Percentiles rank a stretch among this genome's conserved stretches.
These are phyloP conservation scores for Populus ilicifolia DNA, from an alignment of 345 rosid genomes.

Conservation along the genomic window DNA sequence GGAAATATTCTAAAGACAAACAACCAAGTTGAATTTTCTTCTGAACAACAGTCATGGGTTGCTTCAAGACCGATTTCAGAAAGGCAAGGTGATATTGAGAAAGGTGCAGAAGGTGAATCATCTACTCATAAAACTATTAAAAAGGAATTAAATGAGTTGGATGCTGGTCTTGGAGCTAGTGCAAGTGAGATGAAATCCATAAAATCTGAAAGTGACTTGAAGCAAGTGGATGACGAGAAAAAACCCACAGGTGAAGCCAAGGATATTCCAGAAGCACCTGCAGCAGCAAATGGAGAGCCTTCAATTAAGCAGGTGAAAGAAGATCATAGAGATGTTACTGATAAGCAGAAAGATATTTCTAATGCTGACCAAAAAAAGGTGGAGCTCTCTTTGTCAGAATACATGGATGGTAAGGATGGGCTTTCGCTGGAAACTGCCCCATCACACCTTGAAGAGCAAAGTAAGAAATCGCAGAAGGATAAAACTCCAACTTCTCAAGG, in stretches of 20 bases:
- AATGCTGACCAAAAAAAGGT: conserved; percentile 17
- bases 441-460: conserved; percentile 23
- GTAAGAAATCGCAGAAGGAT: conserved; percentile 22
- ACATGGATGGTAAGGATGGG: conserved; percentile 28
- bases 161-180: conserved; percentile 22
- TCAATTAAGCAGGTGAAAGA: conserved; percentile 31
- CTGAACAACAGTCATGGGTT: conserved; percentile 30
- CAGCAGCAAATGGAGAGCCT: conserved; percentile 21
- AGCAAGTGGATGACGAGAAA: conserved; percentile 20
- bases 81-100: conserved; percentile 28
- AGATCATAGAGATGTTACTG: conserved; percentile 23
- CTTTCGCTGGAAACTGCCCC: conserved; percentile 15
- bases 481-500: conserved; percentile 18
- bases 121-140: conserved; percentile 26
- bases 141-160: conserved; percentile 24
- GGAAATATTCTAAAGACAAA: conserved; percentile 22
- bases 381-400: conserved; percentile 22
- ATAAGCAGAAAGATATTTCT: conserved; percentile 30
- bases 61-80: conserved; percentile 22
- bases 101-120: conserved; percentile 29
- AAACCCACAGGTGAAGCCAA: conserved; percentile 27
- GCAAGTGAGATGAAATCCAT: conserved; percentile 22
- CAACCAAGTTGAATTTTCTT: conserved; percentile 24
- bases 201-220: conserved; percentile 40
- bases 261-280: conserved; percentile 19